Evolutionary conservation across 371 early-diverging fungal genomes (phyloP).

Genomic region (Mortierella sp.): DNA sequence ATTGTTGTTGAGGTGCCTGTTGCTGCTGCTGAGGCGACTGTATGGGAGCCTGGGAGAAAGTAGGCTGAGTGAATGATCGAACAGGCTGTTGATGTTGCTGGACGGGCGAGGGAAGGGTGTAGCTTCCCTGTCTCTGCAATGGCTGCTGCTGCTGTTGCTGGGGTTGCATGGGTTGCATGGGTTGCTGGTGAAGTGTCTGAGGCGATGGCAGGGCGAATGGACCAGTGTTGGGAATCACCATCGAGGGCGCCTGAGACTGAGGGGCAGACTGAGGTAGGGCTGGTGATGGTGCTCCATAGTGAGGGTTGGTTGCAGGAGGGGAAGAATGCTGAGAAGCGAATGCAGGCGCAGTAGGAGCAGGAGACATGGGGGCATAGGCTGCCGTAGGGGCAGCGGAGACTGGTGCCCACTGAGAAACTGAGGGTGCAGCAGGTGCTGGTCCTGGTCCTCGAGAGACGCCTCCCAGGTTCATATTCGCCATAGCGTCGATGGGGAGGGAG

Average conservation of each 20-base stretch:
- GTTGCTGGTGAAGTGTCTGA: constrained; percentile 48
- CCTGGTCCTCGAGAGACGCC: constrained; percentile 27
- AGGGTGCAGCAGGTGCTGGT: constrained; percentile 28
- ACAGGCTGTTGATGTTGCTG: constrained; percentile 14
- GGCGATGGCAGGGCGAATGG: constrained; percentile 49
- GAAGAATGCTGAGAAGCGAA: constrained; percentile 30
- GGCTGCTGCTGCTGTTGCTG: constrained; percentile 40
- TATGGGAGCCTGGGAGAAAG: constrained; percentile 33
- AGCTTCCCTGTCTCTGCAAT: constrained; percentile 16
- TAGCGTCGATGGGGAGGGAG: constrained; percentile 53
- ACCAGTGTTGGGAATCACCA: constrained; percentile 45
- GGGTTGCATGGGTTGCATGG: constrained; percentile 39
- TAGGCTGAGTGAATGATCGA: constrained; percentile 31
- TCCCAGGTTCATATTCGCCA: constrained; percentile 55
- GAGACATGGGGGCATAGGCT: constrained; percentile 35
- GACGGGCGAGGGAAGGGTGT: constrained; percentile 10
- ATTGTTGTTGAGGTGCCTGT: constrained; percentile 23
- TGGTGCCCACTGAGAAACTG: constrained; percentile 33
- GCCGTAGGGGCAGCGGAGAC: constrained; percentile 25
- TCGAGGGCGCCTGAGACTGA: constrained; percentile 29
- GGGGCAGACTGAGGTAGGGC: constrained; percentile 36
- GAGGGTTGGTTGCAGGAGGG: constrained; percentile 30
- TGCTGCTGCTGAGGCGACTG: constrained; percentile 33
- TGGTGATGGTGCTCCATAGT: constrained; percentile 19
- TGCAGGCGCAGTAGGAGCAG: constrained; percentile 37